Conservation (phyloP, 139 green algal genomes). For the Chloropicon primus region DNA sequence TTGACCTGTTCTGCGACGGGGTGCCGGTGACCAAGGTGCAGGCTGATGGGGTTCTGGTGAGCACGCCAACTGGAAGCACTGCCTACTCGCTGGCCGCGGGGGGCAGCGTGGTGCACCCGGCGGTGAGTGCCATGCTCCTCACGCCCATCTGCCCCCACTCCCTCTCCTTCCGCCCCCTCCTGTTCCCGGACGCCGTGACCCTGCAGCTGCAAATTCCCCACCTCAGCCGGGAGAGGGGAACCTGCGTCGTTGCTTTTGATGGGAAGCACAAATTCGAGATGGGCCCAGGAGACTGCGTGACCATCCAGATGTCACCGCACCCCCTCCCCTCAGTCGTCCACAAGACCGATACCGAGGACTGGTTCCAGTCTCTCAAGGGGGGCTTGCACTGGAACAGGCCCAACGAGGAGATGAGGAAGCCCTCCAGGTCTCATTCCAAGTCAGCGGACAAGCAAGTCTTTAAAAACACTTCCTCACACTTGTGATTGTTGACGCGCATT, state of each 20-base stretch:
- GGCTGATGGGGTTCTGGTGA: conserved; percentile 77
- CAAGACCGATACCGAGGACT: conserved; percentile 54
- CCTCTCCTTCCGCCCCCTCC: conserved; percentile 74
- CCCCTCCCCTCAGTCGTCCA: conserved; percentile 47
- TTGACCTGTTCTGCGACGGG: background rate
- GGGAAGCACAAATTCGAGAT: conserved; percentile 33
- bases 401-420: conserved; percentile 25
- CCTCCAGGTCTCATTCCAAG: background rate
- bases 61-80: conserved; percentile 78
- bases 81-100: conserved; percentile 81
- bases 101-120: conserved; percentile 81
- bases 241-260: conserved; percentile 61
- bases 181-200: conserved; percentile 51
- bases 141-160: conserved; percentile 93
- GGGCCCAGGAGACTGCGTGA: conserved; percentile 34
- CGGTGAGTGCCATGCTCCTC: conserved; percentile 72
- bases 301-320: conserved; percentile 29
- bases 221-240: conserved; percentile 34
- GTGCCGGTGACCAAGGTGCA: conserved; percentile 19
- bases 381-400: conserved; percentile 59
- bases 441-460: background rate
- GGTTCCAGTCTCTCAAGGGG: conserved; percentile 57
- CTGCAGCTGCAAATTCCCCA: conserved; percentile 44
- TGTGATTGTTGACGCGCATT: too few species aligned
- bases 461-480: background rate